These are phyloP conservation scores for Pythium dissimile DNA, from an alignment of 352 stramenopile genomes.

Conservation along the genomic window DNA sequence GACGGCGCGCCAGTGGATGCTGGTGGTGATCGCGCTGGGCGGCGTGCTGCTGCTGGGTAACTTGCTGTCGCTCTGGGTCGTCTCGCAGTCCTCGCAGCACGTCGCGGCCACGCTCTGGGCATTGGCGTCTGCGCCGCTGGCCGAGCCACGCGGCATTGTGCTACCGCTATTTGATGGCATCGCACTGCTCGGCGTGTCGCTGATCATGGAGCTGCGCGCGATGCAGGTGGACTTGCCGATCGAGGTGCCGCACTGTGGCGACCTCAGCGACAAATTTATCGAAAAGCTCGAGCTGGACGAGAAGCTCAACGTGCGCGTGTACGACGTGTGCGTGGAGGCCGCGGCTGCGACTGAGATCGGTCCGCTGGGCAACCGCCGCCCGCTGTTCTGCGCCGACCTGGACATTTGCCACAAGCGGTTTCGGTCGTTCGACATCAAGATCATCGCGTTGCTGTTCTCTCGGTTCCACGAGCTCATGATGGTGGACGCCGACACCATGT, in stretches of 20 bases:
- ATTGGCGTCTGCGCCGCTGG: slow-evolving; percentile 22
- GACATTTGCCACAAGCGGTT: slow-evolving; percentile 42
- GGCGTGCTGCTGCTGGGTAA: slow-evolving; percentile 16
- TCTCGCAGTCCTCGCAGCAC: slow-evolving; percentile 1
- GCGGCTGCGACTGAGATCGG: slow-evolving; percentile 23
- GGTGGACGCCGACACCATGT: slow-evolving; percentile 65
- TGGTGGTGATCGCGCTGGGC: slow-evolving; percentile 1
- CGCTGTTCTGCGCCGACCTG: slow-evolving; percentile 51
- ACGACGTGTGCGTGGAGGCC: slow-evolving; percentile 58
- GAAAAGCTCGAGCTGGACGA: slow-evolving; percentile 31
- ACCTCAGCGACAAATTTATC: slow-evolving; percentile 42
- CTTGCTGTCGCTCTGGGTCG: slow-evolving; percentile 9
- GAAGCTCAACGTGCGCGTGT: slow-evolving; percentile 49
- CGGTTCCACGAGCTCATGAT: slow-evolving; percentile 72
- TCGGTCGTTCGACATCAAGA: slow-evolving; percentile 63
- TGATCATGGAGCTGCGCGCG: slow-evolving; percentile 56
- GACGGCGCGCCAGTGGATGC: slow-evolving; percentile 8
- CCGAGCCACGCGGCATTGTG: slow-evolving; percentile 46
- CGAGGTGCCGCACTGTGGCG: slow-evolving; percentile 65
- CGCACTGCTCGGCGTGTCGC: slow-evolving; percentile 50
- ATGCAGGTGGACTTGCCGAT: slow-evolving; percentile 55
- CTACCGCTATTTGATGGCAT: slow-evolving; percentile 66
- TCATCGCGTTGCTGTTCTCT: slow-evolving; percentile 59
- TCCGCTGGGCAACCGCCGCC: slow-evolving; percentile 12
- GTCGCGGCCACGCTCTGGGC: slow-evolving; percentile 17